Percentiles rank a stretch among this genome's conserved stretches.
phyloP scores from a whole-genome alignment of 768 basidiomycete species.

The Lactarius vividus region DNA sequence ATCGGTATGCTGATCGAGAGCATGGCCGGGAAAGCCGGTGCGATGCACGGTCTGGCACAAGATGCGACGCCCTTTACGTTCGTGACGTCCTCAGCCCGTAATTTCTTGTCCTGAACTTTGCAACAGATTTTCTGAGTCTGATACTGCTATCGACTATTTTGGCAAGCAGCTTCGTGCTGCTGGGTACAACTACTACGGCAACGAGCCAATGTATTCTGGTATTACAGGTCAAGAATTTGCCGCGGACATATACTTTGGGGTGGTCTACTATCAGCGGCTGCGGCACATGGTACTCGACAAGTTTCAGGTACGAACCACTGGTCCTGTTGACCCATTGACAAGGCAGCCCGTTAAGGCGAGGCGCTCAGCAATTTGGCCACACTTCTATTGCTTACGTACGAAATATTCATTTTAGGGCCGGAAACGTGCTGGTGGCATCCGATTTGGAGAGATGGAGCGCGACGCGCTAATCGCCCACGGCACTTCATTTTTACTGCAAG shows the following conservation, averaged over 20 bases:
- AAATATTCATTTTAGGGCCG: constrained; percentile 56
- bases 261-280: constrained; percentile 97
- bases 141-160: constrained; percentile 97
- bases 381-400: constrained; percentile 2
- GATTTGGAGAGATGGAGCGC: constrained; percentile 99
- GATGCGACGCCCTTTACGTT: constrained; percentile 98
- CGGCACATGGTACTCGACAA: constrained; percentile 99
- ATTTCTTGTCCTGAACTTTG: constrained; percentile 10
- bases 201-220: constrained; percentile 99
- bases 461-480: constrained; percentile 99
- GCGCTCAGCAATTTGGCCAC: constrained; percentile 7
- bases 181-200: constrained; percentile 98
- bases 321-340: constrained; percentile 93
- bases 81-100: constrained; percentile 32
- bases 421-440: constrained; percentile 97
- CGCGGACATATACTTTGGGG: constrained; percentile 97
- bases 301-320: constrained; percentile 98
- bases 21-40: constrained; percentile 98
- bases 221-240: constrained; percentile 98
- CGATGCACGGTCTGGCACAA: constrained; percentile 97
- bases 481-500: constrained; percentile 96
- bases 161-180: constrained; percentile 90
- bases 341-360: constrained; percentile 88
- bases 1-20: constrained; percentile 99
- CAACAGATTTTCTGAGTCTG: constrained; percentile 86